Evolutionary conservation across 2,329 filamentous ascomycete species (phyloP).

Genomic region (Fusarium buxicola): DNA sequence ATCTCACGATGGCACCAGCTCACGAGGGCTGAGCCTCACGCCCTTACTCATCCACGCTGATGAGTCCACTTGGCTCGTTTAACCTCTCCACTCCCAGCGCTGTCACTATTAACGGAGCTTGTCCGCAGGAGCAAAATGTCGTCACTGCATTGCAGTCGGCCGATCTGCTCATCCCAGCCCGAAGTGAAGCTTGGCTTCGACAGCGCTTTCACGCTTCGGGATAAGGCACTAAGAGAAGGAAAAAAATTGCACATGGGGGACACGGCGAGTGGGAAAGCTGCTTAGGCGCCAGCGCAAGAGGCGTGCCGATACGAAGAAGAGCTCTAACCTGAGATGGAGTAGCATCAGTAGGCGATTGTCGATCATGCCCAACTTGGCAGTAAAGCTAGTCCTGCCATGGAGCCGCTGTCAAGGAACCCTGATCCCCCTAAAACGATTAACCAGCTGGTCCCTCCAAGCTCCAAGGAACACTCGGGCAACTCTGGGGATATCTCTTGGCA

Average conservation of each 20-base stretch:
- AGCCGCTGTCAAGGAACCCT: conserved; percentile 29
- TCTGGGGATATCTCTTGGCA: conserved; percentile 49
- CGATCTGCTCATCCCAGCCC: conserved; percentile 38
- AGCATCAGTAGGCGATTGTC: conserved; percentile 33
- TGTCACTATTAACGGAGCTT: not conserved
- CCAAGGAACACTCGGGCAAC: conserved; percentile 17
- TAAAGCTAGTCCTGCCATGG: conserved; percentile 35
- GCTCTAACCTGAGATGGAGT: conserved; percentile 25
- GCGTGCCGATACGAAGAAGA: conserved; percentile 36
- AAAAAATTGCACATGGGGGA: conserved; percentile 26
- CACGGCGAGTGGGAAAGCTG: conserved; percentile 16
- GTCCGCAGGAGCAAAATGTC: conserved; percentile 26
- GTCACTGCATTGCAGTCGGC: conserved; percentile 40
- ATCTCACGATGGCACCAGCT: conserved; percentile 46
- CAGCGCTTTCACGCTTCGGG: conserved; percentile 30
- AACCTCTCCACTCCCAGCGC: conserved; percentile 5
- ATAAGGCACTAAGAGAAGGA: conserved; percentile 26
- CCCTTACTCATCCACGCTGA: conserved; percentile 17
- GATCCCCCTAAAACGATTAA: conserved; percentile 27
- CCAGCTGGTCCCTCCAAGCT: conserved; percentile 12
- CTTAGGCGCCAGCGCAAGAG: conserved; percentile 13
- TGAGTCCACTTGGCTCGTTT: conserved; percentile 9
- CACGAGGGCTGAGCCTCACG: conserved; percentile 26
- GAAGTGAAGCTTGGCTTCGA: conserved; percentile 41
- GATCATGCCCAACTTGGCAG: conserved; percentile 42